Conservation (phyloP, 306 rosid genomes). For the Trichosanthes cucumerina region DNA sequence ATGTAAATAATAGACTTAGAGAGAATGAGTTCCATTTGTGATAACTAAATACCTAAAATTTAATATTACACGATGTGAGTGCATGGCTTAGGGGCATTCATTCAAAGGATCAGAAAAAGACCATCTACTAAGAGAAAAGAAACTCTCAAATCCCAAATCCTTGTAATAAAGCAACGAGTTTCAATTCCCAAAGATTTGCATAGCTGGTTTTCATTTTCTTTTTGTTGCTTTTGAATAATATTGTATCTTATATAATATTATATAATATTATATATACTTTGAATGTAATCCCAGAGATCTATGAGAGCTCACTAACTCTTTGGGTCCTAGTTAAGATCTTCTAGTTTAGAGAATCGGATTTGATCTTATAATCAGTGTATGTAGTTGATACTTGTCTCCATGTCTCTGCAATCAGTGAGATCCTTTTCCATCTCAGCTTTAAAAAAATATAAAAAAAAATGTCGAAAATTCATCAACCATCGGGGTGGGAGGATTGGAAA, state of each 20-base stretch:
- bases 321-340: neutral
- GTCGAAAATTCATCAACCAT: no score
- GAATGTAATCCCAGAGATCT: neutral
- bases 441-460: no score
- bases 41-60: no score
- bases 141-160: neutral
- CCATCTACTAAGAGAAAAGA: neutral
- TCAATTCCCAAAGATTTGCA: neutral
- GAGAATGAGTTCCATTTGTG: no score
- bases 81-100: neutral
- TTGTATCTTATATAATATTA: neutral
- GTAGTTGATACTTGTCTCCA: neutral
- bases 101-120: neutral
- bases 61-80: neutral
- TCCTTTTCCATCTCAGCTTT: no score
- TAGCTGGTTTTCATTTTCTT: neutral
- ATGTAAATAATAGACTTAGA: no score
- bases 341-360: neutral
- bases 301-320: neutral
- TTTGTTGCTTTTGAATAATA: neutral
- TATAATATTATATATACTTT: neutral
- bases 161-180: neutral
- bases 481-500: no score
- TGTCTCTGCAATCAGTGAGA: neutral
- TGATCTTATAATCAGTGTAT: neutral